These are phyloP conservation scores for Papiliotrema flavescens DNA, from an alignment of 1,284 basidiomycete species.

Conservation along the genomic window DNA sequence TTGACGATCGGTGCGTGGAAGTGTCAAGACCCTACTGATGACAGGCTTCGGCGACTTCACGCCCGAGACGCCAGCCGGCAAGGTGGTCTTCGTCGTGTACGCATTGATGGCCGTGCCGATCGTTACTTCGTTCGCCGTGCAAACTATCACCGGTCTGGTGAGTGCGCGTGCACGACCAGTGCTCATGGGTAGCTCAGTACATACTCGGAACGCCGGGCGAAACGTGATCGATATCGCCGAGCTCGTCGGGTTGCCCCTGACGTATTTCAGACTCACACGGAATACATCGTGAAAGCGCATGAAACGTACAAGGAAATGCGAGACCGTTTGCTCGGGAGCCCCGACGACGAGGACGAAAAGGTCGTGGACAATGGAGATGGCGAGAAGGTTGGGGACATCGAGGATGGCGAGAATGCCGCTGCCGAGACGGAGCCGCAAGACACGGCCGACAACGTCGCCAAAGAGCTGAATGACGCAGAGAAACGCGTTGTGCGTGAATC, in stretches of 20 bases:
- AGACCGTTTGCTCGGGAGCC: conserved; percentile 11
- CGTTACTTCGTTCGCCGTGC: conserved; percentile 51
- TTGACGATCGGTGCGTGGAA: conserved; percentile 38
- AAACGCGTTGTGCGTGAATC: not conserved
- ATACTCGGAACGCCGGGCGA: conserved; percentile 21
- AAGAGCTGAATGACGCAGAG: not conserved
- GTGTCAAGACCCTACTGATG: not conserved
- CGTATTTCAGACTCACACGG: conserved; percentile 41
- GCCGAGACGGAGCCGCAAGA: not conserved
- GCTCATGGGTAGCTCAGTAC: conserved; percentile 24
- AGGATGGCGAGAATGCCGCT: not conserved
- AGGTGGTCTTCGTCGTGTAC: conserved; percentile 49
- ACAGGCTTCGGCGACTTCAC: conserved; percentile 44
- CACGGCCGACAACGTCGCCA: not conserved
- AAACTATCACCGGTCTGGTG: conserved; percentile 49
- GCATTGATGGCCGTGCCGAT: conserved; percentile 50
- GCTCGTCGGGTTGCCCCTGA: conserved; percentile 26
- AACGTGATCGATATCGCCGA: conserved; percentile 14
- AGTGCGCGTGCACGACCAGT: conserved; percentile 3
- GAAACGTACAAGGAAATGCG: conserved; percentile 27
- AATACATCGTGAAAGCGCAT: conserved; percentile 37
- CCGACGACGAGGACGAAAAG: no score
- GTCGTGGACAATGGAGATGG: no score
- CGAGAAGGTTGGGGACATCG: no score
- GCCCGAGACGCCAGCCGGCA: conserved; percentile 34